Base-by-base conservation (phyloP, 2,329 filamentous ascomycete genomes). In the Cercospora sp. region DNA sequence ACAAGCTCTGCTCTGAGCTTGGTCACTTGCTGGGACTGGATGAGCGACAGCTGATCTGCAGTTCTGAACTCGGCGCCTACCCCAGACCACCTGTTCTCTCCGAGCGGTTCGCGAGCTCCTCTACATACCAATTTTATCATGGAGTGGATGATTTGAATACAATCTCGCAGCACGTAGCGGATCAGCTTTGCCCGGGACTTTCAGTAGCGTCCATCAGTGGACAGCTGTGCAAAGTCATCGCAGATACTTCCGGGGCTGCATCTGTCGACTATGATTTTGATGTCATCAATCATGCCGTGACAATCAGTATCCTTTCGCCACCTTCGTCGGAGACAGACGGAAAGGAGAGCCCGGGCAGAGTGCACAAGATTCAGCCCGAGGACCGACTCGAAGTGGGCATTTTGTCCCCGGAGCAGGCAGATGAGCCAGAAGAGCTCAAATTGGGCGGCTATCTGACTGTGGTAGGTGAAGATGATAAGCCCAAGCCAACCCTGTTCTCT, bases 261-360 rank as follows among this genome's bases (percentile, higher is more conserved):
- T 87, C 87, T 20, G 75, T 97, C 9, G 93, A 97, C 77, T 82
- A 97, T 55, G 91, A 94, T 67, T 94, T 89, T 77, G 90, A 94
- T 75, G 83, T 86, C 26, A 87, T 87, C 66, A 89, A 89, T 1
- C 86, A 90, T 72, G 82, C 87, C 1, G 68, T 93, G 8, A 90
- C 88, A 1, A 87, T 95, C 60, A 68, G 65, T 13, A 65, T 65
- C 6, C 36, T 71, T 16, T 58, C 68, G 53, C 36, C 65, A 28
- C 39, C 65, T 31, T 33, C 59, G 20, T 28, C 62, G 2, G 18
- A 18, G n/a, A 16, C 31, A 5, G 53, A 60, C 7, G 20, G 7
- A 10, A 2, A 23, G 16, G 23, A 13, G 5, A 8, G 1, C 16
- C 18, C n/a, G 3, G 55, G 13, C 1, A 16, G 18, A 28, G 55